Evolutionary conservation across 108 stramenopile genomes (phyloP).

Genomic region (Skeletonema grethae): DNA sequence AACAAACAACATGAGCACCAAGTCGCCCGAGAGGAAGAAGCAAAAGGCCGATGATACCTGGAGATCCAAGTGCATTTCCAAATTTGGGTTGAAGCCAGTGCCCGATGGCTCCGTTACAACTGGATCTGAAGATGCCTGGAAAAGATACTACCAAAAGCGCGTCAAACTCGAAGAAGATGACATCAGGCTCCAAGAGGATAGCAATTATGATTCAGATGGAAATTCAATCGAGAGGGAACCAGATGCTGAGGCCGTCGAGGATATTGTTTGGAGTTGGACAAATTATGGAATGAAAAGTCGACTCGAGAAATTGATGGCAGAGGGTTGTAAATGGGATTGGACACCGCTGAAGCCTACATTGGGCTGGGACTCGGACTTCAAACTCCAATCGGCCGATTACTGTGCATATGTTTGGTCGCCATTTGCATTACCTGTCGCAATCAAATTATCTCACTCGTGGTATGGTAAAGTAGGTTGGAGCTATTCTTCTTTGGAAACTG

Average conservation of each 20-base stretch:
- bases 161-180: not conserved
- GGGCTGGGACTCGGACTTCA: constrained; percentile 10
- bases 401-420: constrained; percentile 26
- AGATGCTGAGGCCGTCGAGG: not conserved
- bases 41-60: not conserved
- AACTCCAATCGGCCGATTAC: constrained; percentile 12
- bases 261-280: not conserved
- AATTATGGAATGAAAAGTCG: not conserved
- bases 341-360: not conserved
- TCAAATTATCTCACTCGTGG: constrained; percentile 10
- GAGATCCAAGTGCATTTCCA: constrained; percentile 15
- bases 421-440: constrained; percentile 25
- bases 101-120: not conserved
- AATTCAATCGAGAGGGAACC: constrained; percentile 1
- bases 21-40: constrained; percentile 1
- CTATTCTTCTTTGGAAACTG: not conserved
- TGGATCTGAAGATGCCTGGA: constrained; percentile 34
- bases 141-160: constrained; percentile 24
- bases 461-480: constrained; percentile 3
- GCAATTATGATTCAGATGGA: constrained; percentile 10
- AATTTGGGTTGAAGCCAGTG: constrained; percentile 10
- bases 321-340: constrained; percentile 17
- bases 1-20: not conserved
- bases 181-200: not conserved
- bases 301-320: constrained; percentile 5